phyloP scores from a whole-genome alignment of 2,329 filamentous ascomycete genomes.

The Clarireedia monteithiana region DNA sequence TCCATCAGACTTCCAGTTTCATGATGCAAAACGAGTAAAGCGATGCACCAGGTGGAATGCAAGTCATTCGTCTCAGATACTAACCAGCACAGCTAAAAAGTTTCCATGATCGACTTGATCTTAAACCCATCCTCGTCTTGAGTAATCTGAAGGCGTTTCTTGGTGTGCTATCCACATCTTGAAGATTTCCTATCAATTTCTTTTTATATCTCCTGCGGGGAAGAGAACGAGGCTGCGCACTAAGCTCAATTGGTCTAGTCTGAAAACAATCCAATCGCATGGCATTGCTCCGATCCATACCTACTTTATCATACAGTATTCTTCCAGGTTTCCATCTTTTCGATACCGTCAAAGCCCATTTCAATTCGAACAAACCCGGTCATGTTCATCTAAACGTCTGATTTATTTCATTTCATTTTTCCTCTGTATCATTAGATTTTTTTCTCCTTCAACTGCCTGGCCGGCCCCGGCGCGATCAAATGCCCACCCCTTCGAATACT shows the following conservation, averaged over 20 bases:
- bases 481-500: slow-evolving; percentile 29
- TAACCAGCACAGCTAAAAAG: too few species aligned
- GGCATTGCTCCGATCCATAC: slow-evolving; percentile 9
- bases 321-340: slow-evolving; percentile 8
- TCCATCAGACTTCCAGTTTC: too few species aligned
- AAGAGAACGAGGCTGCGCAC: not conserved
- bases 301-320: slow-evolving; percentile 13
- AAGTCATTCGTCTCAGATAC: too few species aligned
- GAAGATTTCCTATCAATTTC: not conserved
- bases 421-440: slow-evolving; percentile 26
- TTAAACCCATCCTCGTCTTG: too few species aligned
- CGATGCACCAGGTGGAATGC: too few species aligned
- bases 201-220: slow-evolving; percentile 5
- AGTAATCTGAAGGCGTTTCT: too few species aligned
- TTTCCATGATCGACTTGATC: too few species aligned
- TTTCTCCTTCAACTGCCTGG: slow-evolving; percentile 20
- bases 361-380: slow-evolving; percentile 16
- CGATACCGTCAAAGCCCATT: slow-evolving; percentile 13
- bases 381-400: slow-evolving; percentile 23
- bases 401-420: slow-evolving; percentile 16
- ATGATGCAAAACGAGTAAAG: too few species aligned
- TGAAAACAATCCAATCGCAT: slow-evolving; percentile 1
- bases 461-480: slow-evolving; percentile 27
- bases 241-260: not conserved
- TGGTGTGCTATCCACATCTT: too few species aligned